Evolutionary conservation across 2,329 filamentous ascomycete genomes (phyloP), one percentile per base, ranked within the genome.

Genomic region (Hymenoscyphus occultus): DNA sequence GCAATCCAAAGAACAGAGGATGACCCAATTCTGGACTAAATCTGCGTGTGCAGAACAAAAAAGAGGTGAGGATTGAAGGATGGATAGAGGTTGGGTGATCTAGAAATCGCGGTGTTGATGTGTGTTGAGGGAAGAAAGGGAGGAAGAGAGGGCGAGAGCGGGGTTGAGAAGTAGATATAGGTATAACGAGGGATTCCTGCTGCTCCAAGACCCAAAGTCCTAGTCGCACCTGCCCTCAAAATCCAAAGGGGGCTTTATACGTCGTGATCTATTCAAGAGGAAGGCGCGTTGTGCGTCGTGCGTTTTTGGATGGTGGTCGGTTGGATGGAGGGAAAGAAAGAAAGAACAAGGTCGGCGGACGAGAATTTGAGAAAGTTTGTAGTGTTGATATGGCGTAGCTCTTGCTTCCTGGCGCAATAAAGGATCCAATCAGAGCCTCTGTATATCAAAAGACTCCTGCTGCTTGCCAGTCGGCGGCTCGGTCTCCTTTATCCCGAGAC

Each of bases 1-100:
- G 45, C n/a, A 51, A 51, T 51, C 45, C 45, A 51, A 51, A 51
- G 45, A 51, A 22, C 45, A 51, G 19, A 22, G 45, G 12, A n/a
- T 22, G 45, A 51, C n/a, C n/a, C 45, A 51, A 51, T 51, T n/a
- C 45, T 51, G n/a, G 45, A 51, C 45, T 51, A 51, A 51, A 51
- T 51, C 45, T 51, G 45, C 45, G 22, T 51, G 45, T n/a, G 45
- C 45, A 51, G 45, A 51, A 51, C 45, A 51, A 51, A 51, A 51
- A 51, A 51, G 45, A 51, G 45, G 45, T 51, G 45, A 51, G 45
- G n/a, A n/a, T n/a, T 51, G 45, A 51, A 19, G n/a, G 45, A 51
- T 51, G 45, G 45, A 51, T 51, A 51, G 45, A 12, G 45, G 19
- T 7, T n/a, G 45, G 45, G 45, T 9, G 45, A 22, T 28, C n/a